Evolutionary conservation across 139 green algal species (phyloP).

Genomic region (Diplosphaera chodatii): DNA sequence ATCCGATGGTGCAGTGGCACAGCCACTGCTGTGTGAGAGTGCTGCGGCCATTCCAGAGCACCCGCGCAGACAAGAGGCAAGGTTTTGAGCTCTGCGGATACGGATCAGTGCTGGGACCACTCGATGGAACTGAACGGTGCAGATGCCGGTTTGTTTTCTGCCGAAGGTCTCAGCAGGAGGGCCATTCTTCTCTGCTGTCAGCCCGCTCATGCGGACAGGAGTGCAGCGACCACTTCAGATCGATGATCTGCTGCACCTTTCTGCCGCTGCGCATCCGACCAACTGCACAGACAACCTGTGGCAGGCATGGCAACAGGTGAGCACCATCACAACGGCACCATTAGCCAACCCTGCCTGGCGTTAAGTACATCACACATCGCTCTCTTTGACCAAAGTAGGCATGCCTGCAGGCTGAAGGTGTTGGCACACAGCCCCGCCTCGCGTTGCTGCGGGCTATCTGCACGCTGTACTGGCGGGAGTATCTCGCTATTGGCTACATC

Average conservation of each 20-base stretch:
- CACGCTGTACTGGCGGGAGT: slow-evolving; percentile 30
- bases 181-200: neutral
- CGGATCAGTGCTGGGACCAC: too few relatives aligned
- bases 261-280: slow-evolving; percentile 21
- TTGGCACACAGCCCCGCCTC: slow-evolving; percentile 3
- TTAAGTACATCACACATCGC: too few relatives aligned
- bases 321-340: too few relatives aligned
- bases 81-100: too few relatives aligned
- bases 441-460: slow-evolving; percentile 43
- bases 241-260: slow-evolving; percentile 42
- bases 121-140: too few relatives aligned
- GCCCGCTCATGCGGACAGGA: slow-evolving; percentile 2
- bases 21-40: too few relatives aligned
- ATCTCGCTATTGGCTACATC: slow-evolving; percentile 39
- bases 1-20: too few relatives aligned
- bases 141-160: too few relatives aligned
- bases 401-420: neutral
- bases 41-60: too few relatives aligned
- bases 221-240: slow-evolving; percentile 34
- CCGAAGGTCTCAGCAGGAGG: neutral
- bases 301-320: slow-evolving; percentile 39
- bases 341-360: too few relatives aligned
- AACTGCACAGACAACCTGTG: slow-evolving; percentile 36
- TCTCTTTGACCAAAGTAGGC: too few relatives aligned
- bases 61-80: too few relatives aligned